Evolutionary conservation across 2,329 filamentous ascomycete genomes (phyloP), one percentile per base, ranked within the genome.

Genomic region (Epichloe glyceriae): DNA sequence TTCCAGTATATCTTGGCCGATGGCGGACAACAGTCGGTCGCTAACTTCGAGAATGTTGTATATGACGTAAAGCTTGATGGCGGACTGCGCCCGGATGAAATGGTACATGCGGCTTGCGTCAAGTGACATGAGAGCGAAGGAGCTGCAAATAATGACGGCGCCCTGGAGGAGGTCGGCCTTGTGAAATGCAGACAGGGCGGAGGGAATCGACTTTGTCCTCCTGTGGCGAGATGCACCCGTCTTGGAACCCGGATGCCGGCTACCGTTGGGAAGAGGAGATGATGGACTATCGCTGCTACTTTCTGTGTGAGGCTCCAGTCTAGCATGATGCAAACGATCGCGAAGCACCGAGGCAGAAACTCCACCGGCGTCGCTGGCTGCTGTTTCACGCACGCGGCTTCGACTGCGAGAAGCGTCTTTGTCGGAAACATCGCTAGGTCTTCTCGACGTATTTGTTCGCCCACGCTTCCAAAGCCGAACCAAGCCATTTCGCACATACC

Each of bases 31-130:
- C 0, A 98, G 76, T 7, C 90, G 85, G 66, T 98, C 93, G 50
- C 86, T 86, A 2, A 94, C 86, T 68, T 98, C 93, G 5, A 98
- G 79, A 35, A 96, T 87, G 62, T 98, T 98, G 73, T 95, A 98
- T 50, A 98, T 97, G 53, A 98, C 93, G 65, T 98, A 98, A 11
- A 98, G 78, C 64, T 98, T 98, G 70, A 98, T 96, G 7, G 91
- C 90, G 2, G 90, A 91, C 66, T 98, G 93, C 0, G 89, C 93
- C 45, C 91, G 85, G 59, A 98, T 95, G 60, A 90, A 90, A 66
- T 98, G 93, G 62, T 98, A 98, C 88, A 97, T 96, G 48, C 90
- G 82, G 63, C 90, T 96, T 5, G 93, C 93, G 64, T 98, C 94
- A 44, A 98, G 84, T 22, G 80, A 83, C 82, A 95, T 91, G 47